Base-by-base conservation (phyloP, 768 basidiomycete species). In the Lyophyllum semitale region DNA sequence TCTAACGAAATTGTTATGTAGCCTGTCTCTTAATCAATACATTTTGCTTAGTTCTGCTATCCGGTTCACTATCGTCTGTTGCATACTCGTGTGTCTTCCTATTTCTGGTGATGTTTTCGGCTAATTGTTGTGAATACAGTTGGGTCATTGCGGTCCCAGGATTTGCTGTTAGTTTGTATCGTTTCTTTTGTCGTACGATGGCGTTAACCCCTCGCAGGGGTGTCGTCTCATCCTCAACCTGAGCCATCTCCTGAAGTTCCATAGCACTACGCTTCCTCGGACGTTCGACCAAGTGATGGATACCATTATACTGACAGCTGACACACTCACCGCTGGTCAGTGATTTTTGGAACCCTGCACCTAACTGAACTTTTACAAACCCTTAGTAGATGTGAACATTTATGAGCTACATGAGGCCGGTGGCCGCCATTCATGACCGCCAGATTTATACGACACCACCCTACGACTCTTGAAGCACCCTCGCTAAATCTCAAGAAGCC, bases 171-270 rank as follows among this genome's bases (percentile, higher is more conserved):
- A 26, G 61, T 51, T 11, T 9, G 18, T 46, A n/a, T n/a, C 15
- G 45, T 26, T 20, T 26, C 46, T n/a, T 6, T n/a, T 32, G 5
- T n/a, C 8, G 11, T 42, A 17, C 6, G 17, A 12, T 30, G n/a
- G 27, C 29, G 17, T 50, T 15, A 22, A 33, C 12, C n/a, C 8
- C 40, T n/a, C 37, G 41, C n/a, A 65, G 59, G 61, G 63, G n/a
- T 64, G 61, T 32, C 63, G 65, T n/a, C 61, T 64, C 38, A 64
- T 66, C 44, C 57, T 64, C 48, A 66, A 61, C 44, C 59, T 66
- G 63, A 63, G 63, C 54, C 63, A 66, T 48, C 54, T 66, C 7
- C 51, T 66, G 27, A 37, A 20, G 17, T 27, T 30, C 23, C n/a
- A 43, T 18, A 23, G 26, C 32, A 9, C 13, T 15, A 29, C 27